These are phyloP conservation scores for Xylariaceae sp. DNA, from an alignment of 2,329 filamentous ascomycete genomes.

Conservation along the genomic window DNA sequence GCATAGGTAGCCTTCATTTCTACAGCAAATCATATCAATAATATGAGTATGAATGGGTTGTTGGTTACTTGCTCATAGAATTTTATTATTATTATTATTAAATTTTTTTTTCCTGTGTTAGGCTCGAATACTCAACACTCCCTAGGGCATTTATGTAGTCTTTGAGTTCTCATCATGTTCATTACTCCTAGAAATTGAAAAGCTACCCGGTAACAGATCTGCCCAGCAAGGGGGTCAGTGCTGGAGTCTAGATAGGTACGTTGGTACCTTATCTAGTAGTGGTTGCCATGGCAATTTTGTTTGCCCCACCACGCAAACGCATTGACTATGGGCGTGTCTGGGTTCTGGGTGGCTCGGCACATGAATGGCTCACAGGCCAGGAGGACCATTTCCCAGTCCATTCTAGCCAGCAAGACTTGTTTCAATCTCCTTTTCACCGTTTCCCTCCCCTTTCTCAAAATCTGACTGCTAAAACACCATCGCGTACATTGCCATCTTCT, in stretches of 20 bases:
- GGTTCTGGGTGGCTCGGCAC: constrained; percentile 6
- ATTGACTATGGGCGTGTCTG: constrained; percentile 17
- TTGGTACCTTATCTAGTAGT: not conserved
- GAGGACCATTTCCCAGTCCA: constrained; percentile 30
- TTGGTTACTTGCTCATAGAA: too few relatives aligned
- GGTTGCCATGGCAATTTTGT: constrained; percentile 42
- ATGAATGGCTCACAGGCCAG: constrained; percentile 35
- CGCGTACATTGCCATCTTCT: constrained; percentile 30
- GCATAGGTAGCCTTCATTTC: too few relatives aligned
- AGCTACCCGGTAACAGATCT: too few relatives aligned
- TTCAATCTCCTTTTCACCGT: constrained; percentile 29
- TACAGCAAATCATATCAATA: too few relatives aligned
- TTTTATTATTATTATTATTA: too few relatives aligned
- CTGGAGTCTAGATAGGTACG: not conserved
- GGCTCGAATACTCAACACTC: too few relatives aligned
- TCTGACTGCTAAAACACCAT: constrained; percentile 37
- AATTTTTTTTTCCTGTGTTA: too few relatives aligned
- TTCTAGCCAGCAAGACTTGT: constrained; percentile 28
- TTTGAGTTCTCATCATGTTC: too few relatives aligned
- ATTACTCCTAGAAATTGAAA: too few relatives aligned
- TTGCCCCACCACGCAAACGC: constrained; percentile 30
- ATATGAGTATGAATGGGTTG: too few relatives aligned
- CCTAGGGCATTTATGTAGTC: too few relatives aligned
- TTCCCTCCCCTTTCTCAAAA: constrained; percentile 18
- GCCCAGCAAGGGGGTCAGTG: not conserved